Percentiles rank a stretch among this genome's conserved stretches.
phyloP scores from a whole-genome alignment of 345 rosid species.

The Cardiospermum halicacabum region DNA sequence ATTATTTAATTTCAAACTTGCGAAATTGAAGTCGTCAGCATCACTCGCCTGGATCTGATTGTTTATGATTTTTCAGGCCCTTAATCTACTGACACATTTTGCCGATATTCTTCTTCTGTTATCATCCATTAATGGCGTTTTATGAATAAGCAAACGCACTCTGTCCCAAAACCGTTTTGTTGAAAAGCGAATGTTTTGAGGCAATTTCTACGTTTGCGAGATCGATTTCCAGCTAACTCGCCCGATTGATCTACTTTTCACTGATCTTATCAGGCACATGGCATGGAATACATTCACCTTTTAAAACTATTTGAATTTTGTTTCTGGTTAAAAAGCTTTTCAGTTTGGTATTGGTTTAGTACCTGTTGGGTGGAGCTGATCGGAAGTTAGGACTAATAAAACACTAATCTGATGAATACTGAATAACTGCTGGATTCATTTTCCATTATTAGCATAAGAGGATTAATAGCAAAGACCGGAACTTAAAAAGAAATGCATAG shows the following conservation, averaged over 20 bases:
- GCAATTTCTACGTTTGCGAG: constrained; percentile 63
- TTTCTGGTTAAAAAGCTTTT: too few relatives aligned
- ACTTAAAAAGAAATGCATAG: too few relatives aligned
- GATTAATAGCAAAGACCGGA: too few relatives aligned
- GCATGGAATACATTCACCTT: constrained; percentile 29
- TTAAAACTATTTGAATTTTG: too few relatives aligned
- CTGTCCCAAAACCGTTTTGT: constrained; percentile 34
- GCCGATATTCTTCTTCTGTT: background rate
- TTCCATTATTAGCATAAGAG: too few relatives aligned
- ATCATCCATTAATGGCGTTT: background rate
- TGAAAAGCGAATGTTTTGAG: constrained; percentile 30
- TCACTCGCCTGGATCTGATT: constrained; percentile 48
- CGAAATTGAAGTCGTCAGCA: constrained; percentile 26
- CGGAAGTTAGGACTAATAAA: too few relatives aligned
- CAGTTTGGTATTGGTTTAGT: too few relatives aligned
- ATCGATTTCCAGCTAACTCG: constrained; percentile 32
- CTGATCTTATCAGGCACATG: constrained; percentile 35
- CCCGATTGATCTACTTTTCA: constrained; percentile 11
- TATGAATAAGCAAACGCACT: constrained; percentile 43
- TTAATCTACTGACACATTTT: constrained; percentile 34
- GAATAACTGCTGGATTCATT: too few relatives aligned
- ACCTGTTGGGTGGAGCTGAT: too few relatives aligned
- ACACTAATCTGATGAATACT: too few relatives aligned
- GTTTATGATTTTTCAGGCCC: constrained; percentile 38
- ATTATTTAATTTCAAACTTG: constrained; percentile 21